phyloP scores from a whole-genome alignment of 495 filamentous ascomycete genomes.

The Penicillium atrosanguineum region DNA sequence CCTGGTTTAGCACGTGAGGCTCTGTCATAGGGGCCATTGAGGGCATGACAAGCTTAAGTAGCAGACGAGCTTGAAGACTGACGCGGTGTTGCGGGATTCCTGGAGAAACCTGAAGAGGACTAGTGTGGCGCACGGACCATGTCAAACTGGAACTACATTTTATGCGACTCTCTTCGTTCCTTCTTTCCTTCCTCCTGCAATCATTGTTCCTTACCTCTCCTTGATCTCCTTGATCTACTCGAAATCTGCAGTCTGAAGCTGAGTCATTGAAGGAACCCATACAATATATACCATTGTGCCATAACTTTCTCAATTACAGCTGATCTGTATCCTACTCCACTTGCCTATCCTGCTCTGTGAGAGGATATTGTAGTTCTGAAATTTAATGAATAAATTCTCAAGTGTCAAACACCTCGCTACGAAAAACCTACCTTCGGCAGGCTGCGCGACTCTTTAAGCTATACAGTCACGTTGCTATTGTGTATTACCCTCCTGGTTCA shows the following conservation, averaged over 20 bases:
- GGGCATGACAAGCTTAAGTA: constrained; percentile 21
- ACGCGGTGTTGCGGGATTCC: background rate
- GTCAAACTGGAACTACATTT: background rate
- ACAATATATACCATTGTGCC: no score
- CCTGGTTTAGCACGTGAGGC: constrained; percentile 44
- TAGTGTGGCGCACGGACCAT: background rate
- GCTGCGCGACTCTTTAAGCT: background rate
- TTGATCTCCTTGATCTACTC: no score
- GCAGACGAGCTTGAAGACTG: background rate
- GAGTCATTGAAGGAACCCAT: no score
- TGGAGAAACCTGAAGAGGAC: background rate
- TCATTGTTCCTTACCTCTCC: no score
- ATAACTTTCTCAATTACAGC: no score
- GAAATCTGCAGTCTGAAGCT: no score
- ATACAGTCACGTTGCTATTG: background rate
- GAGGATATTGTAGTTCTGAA: no score
- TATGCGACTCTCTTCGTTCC: background rate
- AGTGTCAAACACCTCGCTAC: no score
- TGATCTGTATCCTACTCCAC: no score
- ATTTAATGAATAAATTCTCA: no score
- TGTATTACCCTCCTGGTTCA: background rate
- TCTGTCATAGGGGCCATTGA: constrained; percentile 32
- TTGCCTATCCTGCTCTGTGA: no score
- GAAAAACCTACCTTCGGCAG: no score
- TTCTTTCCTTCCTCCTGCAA: background rate